Evolutionary conservation across 2,329 filamentous ascomycete species (phyloP).

Genomic region (Colletotrichum tabaci): DNA sequence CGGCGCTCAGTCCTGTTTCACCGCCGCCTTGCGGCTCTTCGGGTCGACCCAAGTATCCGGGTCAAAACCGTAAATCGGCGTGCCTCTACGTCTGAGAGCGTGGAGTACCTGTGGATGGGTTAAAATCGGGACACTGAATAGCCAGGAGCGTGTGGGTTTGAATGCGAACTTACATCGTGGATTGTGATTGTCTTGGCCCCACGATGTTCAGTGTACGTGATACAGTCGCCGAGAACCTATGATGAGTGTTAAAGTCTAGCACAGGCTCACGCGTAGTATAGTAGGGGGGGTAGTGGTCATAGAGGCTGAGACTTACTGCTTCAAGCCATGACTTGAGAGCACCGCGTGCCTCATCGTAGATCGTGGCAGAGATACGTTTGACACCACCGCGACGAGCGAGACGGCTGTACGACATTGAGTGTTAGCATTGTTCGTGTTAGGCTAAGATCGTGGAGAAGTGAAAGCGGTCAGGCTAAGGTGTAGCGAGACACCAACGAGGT

Average conservation of each 20-base stretch:
- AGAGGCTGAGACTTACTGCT: slow-evolving; percentile 54
- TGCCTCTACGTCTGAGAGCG: slow-evolving; percentile 62
- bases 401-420: slow-evolving; percentile 61
- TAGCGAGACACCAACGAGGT: not conserved
- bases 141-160: not conserved
- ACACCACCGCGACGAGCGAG: slow-evolving; percentile 83
- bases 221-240: slow-evolving; percentile 68
- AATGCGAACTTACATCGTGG: slow-evolving; percentile 65
- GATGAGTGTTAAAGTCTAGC: slow-evolving; percentile 30
- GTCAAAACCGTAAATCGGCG: slow-evolving; percentile 73
- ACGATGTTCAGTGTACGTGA: slow-evolving; percentile 67
- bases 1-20: not conserved
- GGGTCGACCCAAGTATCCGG: slow-evolving; percentile 52
- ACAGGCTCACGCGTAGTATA: not conserved
- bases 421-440: slow-evolving; percentile 4
- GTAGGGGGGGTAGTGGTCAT: not conserved
- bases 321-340: slow-evolving; percentile 67
- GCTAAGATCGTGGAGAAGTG: not conserved
- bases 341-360: slow-evolving; percentile 74
- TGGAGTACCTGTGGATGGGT: slow-evolving; percentile 65
- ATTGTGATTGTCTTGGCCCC: slow-evolving; percentile 74
- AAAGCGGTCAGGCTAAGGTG: not conserved
- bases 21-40: slow-evolving; percentile 41
- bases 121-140: slow-evolving; percentile 1
- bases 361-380: slow-evolving; percentile 76